A percentile compares a stretch with the other conserved stretches of the same genome.
phyloP scores from a whole-genome alignment of 176 grass and related monocot species.

The Oryza officinalis region DNA sequence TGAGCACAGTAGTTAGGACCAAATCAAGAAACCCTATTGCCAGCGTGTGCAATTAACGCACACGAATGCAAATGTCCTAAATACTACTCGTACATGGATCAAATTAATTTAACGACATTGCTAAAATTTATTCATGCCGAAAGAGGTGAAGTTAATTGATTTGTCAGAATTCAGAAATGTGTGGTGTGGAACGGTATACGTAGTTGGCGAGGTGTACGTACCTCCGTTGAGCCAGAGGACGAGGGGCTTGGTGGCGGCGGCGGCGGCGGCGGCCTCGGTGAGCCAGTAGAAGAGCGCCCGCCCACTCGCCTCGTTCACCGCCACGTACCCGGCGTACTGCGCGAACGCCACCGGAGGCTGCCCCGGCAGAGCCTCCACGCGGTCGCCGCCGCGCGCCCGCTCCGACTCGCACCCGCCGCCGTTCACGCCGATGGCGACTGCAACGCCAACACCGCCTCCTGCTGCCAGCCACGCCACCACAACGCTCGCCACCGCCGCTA shows the following conservation, averaged over 20 bases:
- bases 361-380: conserved; percentile 65
- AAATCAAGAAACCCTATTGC: neutral
- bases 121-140: neutral
- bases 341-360: conserved; percentile 77
- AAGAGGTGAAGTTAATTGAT: neutral
- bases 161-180: neutral
- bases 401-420: conserved; percentile 10
- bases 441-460: neutral
- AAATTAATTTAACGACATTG: neutral
- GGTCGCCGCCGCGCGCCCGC: conserved; percentile 48
- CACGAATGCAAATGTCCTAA: neutral
- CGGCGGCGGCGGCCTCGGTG: conserved; percentile 62
- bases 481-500: neutral
- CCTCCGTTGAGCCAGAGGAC: conserved; percentile 99
- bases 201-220: neutral
- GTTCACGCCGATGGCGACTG: neutral
- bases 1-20: neutral
- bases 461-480: neutral
- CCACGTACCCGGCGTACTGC: conserved; percentile 91
- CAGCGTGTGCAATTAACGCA: neutral
- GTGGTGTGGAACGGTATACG: too few relatives aligned
- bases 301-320: conserved; percentile 60
- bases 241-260: conserved; percentile 68
- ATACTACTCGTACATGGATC: neutral
- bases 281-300: conserved; percentile 99